phyloP scores from a whole-genome alignment of 768 basidiomycete genomes.

The Lentinus tigrinus region DNA sequence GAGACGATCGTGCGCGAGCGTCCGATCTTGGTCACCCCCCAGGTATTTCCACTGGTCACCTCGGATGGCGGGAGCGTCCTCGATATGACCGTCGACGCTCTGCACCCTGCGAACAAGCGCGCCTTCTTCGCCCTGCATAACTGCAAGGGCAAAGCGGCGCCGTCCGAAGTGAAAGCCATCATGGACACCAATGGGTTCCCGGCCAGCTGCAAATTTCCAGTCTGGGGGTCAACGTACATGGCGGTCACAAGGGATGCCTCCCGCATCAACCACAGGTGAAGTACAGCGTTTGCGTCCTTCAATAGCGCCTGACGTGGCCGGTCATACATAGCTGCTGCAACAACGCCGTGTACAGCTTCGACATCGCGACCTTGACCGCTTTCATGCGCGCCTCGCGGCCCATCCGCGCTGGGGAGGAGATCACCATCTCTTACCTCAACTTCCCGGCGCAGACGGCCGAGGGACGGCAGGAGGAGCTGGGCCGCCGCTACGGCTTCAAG shows the following conservation, averaged over 20 bases:
- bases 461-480: neutral
- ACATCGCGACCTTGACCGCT: neutral
- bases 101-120: too few relatives aligned
- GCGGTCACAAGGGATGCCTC: neutral
- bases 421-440: slow-evolving; percentile 1
- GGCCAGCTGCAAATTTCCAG: neutral
- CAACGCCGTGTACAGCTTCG: neutral
- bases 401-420: slow-evolving; percentile 1
- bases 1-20: too few relatives aligned
- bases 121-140: too few relatives aligned
- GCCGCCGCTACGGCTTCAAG: neutral
- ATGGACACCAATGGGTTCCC: neutral
- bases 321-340: neutral
- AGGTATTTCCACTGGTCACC: too few relatives aligned
- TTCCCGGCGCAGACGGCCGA: neutral
- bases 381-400: neutral
- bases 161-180: too few relatives aligned
- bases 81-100: too few relatives aligned
- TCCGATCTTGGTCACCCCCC: too few relatives aligned
- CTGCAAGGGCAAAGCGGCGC: too few relatives aligned
- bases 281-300: neutral
- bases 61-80: too few relatives aligned
- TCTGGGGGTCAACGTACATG: neutral
- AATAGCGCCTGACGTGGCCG: neutral
- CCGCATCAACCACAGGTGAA: neutral